Base-by-base conservation (phyloP, 139 green algal genomes). In the Tetratostichococcus sp. region DNA sequence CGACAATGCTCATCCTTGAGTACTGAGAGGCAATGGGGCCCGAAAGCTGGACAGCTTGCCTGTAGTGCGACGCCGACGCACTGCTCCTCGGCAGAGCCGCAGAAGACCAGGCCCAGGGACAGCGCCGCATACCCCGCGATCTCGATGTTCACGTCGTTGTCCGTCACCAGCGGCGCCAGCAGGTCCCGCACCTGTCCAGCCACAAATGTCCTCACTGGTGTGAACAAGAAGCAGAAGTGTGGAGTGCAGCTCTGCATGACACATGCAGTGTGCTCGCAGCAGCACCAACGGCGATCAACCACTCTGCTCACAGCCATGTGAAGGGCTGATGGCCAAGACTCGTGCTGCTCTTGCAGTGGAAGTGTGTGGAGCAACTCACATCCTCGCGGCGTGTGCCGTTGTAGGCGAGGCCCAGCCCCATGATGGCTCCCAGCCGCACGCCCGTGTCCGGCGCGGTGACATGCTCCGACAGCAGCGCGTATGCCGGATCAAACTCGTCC, bases 351-450 rank as follows among this genome's bases (percentile, higher is more conserved):
- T n/a, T n/a, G n/a, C n/a, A n/a, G n/a, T n/a, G n/a, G n/a, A n/a
- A 39, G 26, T 66, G 42, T 71, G 42, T 22, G 43, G 39, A 11
- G 62, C 71, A 68, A 77, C 14, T 26, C 50, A 62, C 50, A 19
- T 79, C 66, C 70, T 85, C 81, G 34, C 50, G 70, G 28, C 50
- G 67, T 5, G 86, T 92, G 39, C 96, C 96, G n/a, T 96, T 96
- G 82, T 99, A 99, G 6, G 96, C 95, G 14, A 99, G 87, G 43
- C 96, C 96, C 30, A 99, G 82, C 4, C 96, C 96, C 80, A 98
- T 88, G 71, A 98, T 95, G 33, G 96, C 94, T 4, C 93, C 78
- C 43, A 89, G 87, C 23, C 88, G 80, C 6, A 91, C 80, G 25
- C 77, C 89, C 21, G 86, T 59, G 67, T 97, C 92, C 0, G 88